Evolutionary conservation across 1,139 yeast genomes (phyloP), one percentile per base, ranked within the genome.

Genomic region (Pichia sp.): DNA sequence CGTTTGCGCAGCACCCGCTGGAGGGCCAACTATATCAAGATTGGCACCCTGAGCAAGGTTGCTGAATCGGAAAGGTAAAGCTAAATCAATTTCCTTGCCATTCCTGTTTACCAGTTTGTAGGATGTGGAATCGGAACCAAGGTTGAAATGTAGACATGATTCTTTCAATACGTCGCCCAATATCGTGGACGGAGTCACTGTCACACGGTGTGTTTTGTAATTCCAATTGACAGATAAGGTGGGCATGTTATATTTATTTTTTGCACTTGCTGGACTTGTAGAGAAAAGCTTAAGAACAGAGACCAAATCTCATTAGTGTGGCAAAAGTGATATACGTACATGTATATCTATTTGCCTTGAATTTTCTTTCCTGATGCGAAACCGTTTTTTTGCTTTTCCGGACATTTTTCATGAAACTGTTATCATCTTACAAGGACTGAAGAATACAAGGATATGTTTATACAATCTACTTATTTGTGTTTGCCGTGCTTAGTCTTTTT

Each of bases 1-100:
- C 15, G 15, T 36, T 11, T 10, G 10, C 15, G 8, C 40, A 36
- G 40, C 6, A 58, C 61, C 15, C 64, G 62, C 41, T 48, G 52
- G 2, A 6, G 47, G 19, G 2, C 46, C 51, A 19, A 56, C 53
- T 31, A 68, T 55, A 5, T 61, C 63, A 36, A 69, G 49, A 49
- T 63, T 65, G n/a, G 64, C 61, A 2, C 71, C 71, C 30, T 64
- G 67, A 1, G 69, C 64, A 29, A 69, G 53, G 44, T 64, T 64
- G 4, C 64, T 53, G 49, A 68, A 57, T 57, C 71, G 54, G 30
- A 66, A 48, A 3, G 72, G 70, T 32, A 68, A 52, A 11, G 69
- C 63, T 4, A 67, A 54, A 48, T 68, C 70, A 8, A 54, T 6
- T 8, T 19, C 31, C 30, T 54, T 51, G 6, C 38, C 23, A 23